These are phyloP conservation scores for Glonium stellatum DNA, from an alignment of 495 filamentous ascomycete genomes.

Conservation along the genomic window DNA sequence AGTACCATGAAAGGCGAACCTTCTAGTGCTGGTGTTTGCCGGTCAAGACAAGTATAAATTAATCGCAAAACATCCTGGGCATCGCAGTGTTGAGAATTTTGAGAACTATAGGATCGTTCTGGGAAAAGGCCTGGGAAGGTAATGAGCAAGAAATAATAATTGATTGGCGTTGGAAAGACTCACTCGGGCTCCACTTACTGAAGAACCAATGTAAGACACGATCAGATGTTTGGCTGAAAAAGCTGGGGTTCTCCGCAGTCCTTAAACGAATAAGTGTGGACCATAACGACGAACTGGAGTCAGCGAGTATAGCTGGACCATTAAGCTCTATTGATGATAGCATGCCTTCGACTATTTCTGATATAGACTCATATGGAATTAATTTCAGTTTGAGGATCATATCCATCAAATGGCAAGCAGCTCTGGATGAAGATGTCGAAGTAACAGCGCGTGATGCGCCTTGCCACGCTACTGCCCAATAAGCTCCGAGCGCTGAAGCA, in stretches of 20 bases:
- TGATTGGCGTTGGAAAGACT: conserved; percentile 1
- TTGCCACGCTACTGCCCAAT: conserved; percentile 74
- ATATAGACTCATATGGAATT: conserved; percentile 33
- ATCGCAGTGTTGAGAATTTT: conserved; percentile 33
- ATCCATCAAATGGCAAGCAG: conserved; percentile 71
- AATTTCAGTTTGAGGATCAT: conserved; percentile 46
- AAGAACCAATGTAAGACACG: conserved; percentile 73
- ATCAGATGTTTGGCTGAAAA: conserved; percentile 56
- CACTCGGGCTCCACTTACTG: conserved; percentile 71
- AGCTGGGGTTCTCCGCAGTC: conserved; percentile 56
- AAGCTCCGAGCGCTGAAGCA: conserved; percentile 29
- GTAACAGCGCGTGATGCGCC: conserved; percentile 62
- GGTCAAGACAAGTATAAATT: conserved; percentile 37
- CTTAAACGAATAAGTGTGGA: conserved; percentile 52
- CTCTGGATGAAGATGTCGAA: conserved; percentile 62
- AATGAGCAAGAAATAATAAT: conserved; percentile 20
- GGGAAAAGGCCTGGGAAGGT: conserved; percentile 33
- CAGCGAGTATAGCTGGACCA: conserved; percentile 71
- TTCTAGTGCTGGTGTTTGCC: conserved; percentile 7
- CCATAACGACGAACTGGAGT: conserved; percentile 73
- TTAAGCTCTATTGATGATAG: conserved; percentile 68
- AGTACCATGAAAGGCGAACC: conserved; percentile 12
- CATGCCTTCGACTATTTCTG: conserved; percentile 57
- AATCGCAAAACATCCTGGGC: conserved; percentile 37
- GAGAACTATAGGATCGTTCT: conserved; percentile 34